A percentile compares a stretch with the other conserved stretches of the same genome.
Evolutionary conservation across 768 basidiomycete genomes (phyloP).

Genomic region (Leccinum uliginosum): DNA sequence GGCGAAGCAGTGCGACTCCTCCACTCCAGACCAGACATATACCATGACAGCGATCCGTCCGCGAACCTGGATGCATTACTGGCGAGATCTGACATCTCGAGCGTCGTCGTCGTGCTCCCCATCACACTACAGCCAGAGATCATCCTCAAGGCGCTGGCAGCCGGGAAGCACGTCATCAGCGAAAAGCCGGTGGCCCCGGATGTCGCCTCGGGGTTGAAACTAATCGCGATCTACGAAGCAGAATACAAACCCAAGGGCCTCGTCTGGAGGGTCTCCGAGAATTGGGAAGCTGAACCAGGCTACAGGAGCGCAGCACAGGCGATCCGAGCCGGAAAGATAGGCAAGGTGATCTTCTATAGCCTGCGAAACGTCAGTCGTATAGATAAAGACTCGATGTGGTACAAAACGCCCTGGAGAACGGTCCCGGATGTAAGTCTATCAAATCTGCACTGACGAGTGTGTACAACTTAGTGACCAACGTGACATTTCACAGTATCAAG

Average conservation of each 20-base stretch:
- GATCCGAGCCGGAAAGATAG: conserved; percentile 61
- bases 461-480: not conserved
- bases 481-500: conserved; percentile 52
- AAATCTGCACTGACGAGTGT: not conserved
- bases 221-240: conserved; percentile 64
- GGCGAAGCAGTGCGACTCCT: conserved; percentile 41
- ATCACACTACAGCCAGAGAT: conserved; percentile 71
- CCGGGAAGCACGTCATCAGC: conserved; percentile 84
- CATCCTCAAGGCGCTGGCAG: conserved; percentile 56
- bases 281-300: conserved; percentile 68
- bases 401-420: conserved; percentile 81
- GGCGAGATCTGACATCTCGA: conserved; percentile 59
- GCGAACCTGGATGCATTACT: conserved; percentile 60
- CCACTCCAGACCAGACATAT: conserved; percentile 41
- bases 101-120: conserved; percentile 74
- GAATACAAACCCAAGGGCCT: conserved; percentile 63
- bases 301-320: conserved; percentile 37
- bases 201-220: conserved; percentile 54
- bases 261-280: conserved; percentile 81
- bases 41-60: conserved; percentile 49
- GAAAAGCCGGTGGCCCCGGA: conserved; percentile 85
- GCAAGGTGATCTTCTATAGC: conserved; percentile 66
- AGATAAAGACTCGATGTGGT: conserved; percentile 65
- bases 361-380: conserved; percentile 49
- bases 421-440: conserved; percentile 62